Base-by-base conservation (phyloP, 768 basidiomycete species). In the Leucogyrophana mollusca region DNA sequence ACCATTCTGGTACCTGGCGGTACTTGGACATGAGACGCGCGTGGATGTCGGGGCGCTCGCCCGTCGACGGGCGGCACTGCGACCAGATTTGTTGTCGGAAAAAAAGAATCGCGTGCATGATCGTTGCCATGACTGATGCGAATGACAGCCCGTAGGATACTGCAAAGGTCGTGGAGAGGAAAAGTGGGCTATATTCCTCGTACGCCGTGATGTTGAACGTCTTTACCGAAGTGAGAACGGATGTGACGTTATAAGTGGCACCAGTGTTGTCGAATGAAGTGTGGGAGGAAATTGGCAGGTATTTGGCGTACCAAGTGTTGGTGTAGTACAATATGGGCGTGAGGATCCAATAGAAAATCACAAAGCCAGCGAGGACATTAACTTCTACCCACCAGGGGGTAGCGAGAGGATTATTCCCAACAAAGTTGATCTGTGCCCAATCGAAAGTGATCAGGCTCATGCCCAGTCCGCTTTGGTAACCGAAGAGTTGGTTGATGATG, bases 261-360 rank as follows among this genome's bases (percentile, higher is more conserved):
- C 72, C 72, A 2, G 55, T 58, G 51, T 65, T 66, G 53, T 70
- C 67, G 43, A 64, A 74, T 52, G 63, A 68, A 53, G 9, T n/a
- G n/a, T n/a, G n/a, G n/a, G 79, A 78, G 4, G 81, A 78, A 45
- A 86, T 82, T 39, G 78, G 77, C 67, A 79, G 70, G 56, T 71
- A 77, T 48, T 72, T 66, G 56, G 72, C 63, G 52, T 74, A 57
- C 78, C 78, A 81, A 14, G 66, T 61, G 58, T 85, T 85, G 47
- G 74, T 78, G 62, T 77, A 85, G 70, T 47, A 57, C 23, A 57
- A 24, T 36, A 57, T 47, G 1, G 62, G 66, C 9, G 64, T 55
- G 30, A 68, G 34, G 42, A 68, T 56, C 64, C 74, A 76, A 61
- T 68, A 74, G 57, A 76, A 70, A 51, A 73, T 52, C 4, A 75